phyloP scores from a whole-genome alignment of 257 asterid genomes.

The Handroanthus guayacan region DNA sequence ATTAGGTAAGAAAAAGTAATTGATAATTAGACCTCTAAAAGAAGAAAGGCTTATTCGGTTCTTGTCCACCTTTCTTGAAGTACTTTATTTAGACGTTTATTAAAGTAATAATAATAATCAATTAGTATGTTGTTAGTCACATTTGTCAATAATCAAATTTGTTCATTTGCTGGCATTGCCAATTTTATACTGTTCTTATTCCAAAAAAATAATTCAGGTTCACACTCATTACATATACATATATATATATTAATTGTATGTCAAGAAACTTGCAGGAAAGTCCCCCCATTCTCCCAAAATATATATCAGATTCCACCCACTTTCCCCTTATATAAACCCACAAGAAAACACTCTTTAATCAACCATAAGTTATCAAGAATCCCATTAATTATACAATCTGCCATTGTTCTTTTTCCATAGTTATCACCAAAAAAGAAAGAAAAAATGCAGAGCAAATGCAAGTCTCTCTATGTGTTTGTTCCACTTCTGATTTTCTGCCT shows the following conservation, averaged over 20 bases:
- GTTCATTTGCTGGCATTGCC: conserved; percentile 10
- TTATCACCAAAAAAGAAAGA: not conserved
- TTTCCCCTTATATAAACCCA: conserved; percentile 6
- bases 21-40: not conserved
- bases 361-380: not conserved
- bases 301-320: not conserved
- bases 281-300: not conserved
- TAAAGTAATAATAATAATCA: not conserved
- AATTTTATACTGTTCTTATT: not conserved
- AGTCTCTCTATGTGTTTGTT: not conserved
- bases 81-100: not conserved
- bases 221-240: not conserved
- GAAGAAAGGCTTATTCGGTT: conserved; percentile 8
- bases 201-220: conserved; percentile 5
- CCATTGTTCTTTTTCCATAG: not conserved
- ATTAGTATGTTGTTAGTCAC: not conserved
- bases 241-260: too few species aligned
- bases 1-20: conserved; percentile 6
- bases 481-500: conserved; percentile 36
- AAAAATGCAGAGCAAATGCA: conserved; percentile 31
- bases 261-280: conserved; percentile 13
- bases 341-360: not conserved
- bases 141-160: not conserved
- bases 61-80: not conserved
- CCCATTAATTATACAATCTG: not conserved